These are phyloP conservation scores for Fusarium sp. DNA, from an alignment of 2,329 filamentous ascomycete genomes.

Conservation along the genomic window DNA sequence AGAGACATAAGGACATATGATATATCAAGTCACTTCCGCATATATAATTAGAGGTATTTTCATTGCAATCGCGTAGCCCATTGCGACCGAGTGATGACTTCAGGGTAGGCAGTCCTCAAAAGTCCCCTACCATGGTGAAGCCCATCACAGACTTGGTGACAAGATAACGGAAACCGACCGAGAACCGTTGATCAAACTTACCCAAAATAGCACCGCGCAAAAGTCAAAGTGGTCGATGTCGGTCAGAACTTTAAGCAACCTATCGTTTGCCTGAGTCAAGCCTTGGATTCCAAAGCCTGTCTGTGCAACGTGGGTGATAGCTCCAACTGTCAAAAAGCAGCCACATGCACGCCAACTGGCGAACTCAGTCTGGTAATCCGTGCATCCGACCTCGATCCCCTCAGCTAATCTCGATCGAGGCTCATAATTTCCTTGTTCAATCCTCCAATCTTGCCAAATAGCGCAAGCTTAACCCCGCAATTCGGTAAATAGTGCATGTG, in stretches of 20 bases:
- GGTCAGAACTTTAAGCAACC: neutral
- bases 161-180: neutral
- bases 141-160: neutral
- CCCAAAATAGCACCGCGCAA: neutral
- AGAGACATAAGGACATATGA: too few relatives aligned
- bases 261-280: neutral
- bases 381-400: neutral
- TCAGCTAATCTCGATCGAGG: constrained; percentile 3
- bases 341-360: neutral
- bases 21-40: too few relatives aligned
- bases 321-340: constrained; percentile 2
- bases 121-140: neutral
- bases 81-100: neutral
- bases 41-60: too few relatives aligned
- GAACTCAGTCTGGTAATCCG: neutral
- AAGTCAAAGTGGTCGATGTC: neutral
- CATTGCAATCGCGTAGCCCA: too few relatives aligned
- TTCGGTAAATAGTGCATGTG: constrained; percentile 10
- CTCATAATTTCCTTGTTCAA: neutral
- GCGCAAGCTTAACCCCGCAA: neutral
- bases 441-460: neutral
- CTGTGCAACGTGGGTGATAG: neutral
- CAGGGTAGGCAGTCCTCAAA: neutral
- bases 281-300: neutral
- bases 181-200: neutral